Percentiles rank a stretch among this genome's conserved stretches.
These are phyloP conservation scores for Aspergillus sp. DNA, from an alignment of 2,329 filamentous ascomycete genomes.

Conservation along the genomic window DNA sequence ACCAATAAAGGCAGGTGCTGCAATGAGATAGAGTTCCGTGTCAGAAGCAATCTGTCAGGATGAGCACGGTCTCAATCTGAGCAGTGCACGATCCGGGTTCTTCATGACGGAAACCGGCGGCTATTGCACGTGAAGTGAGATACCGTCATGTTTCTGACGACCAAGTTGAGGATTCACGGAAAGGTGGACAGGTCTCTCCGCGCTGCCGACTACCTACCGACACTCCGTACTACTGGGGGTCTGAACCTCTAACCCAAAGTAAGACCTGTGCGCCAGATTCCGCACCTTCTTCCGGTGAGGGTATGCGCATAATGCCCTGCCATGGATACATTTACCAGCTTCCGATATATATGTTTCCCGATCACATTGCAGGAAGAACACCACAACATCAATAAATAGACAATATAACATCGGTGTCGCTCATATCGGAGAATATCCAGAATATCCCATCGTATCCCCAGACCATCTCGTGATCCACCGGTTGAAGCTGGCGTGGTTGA, in stretches of 20 bases:
- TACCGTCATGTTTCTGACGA: neutral
- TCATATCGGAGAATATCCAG: too few relatives aligned
- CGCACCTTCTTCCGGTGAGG: neutral
- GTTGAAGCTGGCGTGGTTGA: too few relatives aligned
- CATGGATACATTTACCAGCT: too few relatives aligned
- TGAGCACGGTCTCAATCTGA: neutral
- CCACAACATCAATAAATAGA: too few relatives aligned
- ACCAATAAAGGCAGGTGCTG: neutral
- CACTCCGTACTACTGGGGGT: too few relatives aligned
- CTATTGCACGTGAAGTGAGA: neutral
- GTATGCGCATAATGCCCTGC: too few relatives aligned
- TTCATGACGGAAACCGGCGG: neutral
- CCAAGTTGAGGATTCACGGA: neutral
- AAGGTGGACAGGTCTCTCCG: neutral
- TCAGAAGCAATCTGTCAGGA: neutral
- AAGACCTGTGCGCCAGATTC: neutral
- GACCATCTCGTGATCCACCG: too few relatives aligned
- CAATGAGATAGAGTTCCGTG: neutral
- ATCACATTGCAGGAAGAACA: too few relatives aligned
- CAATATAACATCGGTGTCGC: too few relatives aligned
- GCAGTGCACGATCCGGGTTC: neutral
- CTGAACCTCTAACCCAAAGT: too few relatives aligned
- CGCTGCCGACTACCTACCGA: neutral
- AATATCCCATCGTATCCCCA: too few relatives aligned
- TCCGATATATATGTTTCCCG: too few relatives aligned